phyloP scores from a whole-genome alignment of 2,329 filamentous ascomycete genomes.

The Corniculantispora saksenae region DNA sequence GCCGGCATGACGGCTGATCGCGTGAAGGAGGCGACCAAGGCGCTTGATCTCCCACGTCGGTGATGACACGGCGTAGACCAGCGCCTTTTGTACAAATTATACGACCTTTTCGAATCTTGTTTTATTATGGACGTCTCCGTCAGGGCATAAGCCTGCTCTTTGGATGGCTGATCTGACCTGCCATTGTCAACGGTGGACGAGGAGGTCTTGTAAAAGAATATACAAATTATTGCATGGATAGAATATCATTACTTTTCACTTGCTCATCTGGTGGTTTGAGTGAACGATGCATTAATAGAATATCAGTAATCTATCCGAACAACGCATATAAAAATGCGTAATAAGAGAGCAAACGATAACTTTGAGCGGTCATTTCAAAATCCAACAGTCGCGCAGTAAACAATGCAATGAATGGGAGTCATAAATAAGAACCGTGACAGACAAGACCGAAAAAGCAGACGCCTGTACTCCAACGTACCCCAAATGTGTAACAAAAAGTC shows the following conservation, averaged over 20 bases:
- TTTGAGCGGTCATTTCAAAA: neutral
- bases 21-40: constrained; percentile 24
- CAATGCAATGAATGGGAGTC: neutral
- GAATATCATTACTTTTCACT: constrained; percentile 13
- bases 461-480: neutral
- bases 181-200: neutral
- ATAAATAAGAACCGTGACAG: neutral
- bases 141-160: neutral
- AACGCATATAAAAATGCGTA: neutral
- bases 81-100: constrained; percentile 11
- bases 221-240: constrained; percentile 15
- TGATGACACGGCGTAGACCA: neutral
- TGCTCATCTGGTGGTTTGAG: neutral
- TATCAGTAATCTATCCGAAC: neutral
- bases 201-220: constrained; percentile 4
- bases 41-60: constrained; percentile 7
- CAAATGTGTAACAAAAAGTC: neutral
- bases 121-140: constrained; percentile 27
- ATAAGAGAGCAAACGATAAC: neutral
- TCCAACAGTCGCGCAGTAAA: neutral
- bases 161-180: neutral
- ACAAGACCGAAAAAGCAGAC: neutral
- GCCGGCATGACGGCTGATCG: constrained; percentile 36
- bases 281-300: neutral
- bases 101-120: constrained; percentile 14